Evolutionary conservation across 306 rosid species (phyloP), one percentile per base, ranked within the genome.

Genomic region (Quercus aquifolioides): DNA sequence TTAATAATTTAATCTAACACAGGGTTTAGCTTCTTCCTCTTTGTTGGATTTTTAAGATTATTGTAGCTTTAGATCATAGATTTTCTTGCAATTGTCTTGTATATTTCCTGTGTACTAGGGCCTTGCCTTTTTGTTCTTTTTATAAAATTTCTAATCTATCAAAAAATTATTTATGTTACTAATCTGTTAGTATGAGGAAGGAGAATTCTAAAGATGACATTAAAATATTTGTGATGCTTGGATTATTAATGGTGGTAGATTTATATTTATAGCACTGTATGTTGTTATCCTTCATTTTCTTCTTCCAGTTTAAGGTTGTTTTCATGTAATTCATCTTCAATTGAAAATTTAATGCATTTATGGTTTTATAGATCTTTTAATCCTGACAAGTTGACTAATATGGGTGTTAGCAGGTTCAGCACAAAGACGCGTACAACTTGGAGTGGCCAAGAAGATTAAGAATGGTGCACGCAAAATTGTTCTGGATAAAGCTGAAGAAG

Each of bases 401-500:
- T 78, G 76, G 83, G 59, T 76, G 25, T 78, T 82, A 68, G 84
- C 87, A 88, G 92, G 88, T 85, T 90, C 91, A 81, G 90, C 93
- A 78, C 92, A 84, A 87, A 90, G 90, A 88, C 88, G 90, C 59
- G 59, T 90, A 43, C 98, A 91, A 80, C 62, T 91, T 73, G 94
- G 98, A 81, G 87, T 89, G 59, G 98, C 98, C 58, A 92, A 87
- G 91, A 95, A 95, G 91, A 95, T 95, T 75, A 95, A 95, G 91
- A 89, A 91, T 55, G 97, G 97, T 82, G 98, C 99, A 75, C 92
- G 97, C 77, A 95, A 89, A 90, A 86, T 95, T 64, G 97, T 92
- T 83, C 88, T 95, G 49, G 99, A 91, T 81, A 91, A 92, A 86
- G 99, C 99, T 73, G 99, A 95, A 85, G 99, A 95, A 87, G 99